Evolutionary conservation across 2,329 filamentous ascomycete species (phyloP), one percentile per base, ranked within the genome.

Genomic region (Ophiostoma tasmaniense): DNA sequence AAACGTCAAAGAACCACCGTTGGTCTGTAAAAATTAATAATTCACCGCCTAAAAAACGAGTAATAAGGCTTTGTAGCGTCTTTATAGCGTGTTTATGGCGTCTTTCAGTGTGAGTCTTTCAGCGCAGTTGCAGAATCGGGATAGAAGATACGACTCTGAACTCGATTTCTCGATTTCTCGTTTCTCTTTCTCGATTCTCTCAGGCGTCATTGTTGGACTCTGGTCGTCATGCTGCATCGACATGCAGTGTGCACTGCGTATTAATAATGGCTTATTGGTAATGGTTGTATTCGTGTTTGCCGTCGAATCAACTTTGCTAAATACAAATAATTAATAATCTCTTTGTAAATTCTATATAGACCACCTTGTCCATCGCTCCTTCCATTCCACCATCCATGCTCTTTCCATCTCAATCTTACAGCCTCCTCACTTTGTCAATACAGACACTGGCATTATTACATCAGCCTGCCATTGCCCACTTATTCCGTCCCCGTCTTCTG

Each of bases 121-220:
- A 33, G 33, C 33, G 33, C 33, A 37, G n/a, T 61, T 68, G 62
- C 66, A 33, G 64, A 64, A 64, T 70, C 25, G 55, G 66, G 69
- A 33, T 59, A 66, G 64, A 61, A 64, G n/a, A 52, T 68, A 65
- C 64, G 64, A 66, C 42, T 66, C 20, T 45, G 50, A 7, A 25
- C n/a, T 55, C 8, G 17, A 10, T n/a, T 52, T n/a, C n/a, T n/a
- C 20, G 20, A 14, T 20, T 55, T 22, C n/a, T 55, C 45, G 25
- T 8, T 52, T 33, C 30, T 62, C 59, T n/a, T 33, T 62, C 55
- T 62, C 59, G 52, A 17, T 59, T 59, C 55, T 62, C 28, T 33
- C 55, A 62, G 25, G 28, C 28, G 25, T 62, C 55, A 20, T 62
- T 33, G n/a, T n/a, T 25, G 7, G 45, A 20, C 42, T 22, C 50